Evolutionary conservation across 176 grass and related monocot genomes (phyloP), one percentile per base, ranked within the genome.

Genomic region (Rhynchospora breviuscula): DNA sequence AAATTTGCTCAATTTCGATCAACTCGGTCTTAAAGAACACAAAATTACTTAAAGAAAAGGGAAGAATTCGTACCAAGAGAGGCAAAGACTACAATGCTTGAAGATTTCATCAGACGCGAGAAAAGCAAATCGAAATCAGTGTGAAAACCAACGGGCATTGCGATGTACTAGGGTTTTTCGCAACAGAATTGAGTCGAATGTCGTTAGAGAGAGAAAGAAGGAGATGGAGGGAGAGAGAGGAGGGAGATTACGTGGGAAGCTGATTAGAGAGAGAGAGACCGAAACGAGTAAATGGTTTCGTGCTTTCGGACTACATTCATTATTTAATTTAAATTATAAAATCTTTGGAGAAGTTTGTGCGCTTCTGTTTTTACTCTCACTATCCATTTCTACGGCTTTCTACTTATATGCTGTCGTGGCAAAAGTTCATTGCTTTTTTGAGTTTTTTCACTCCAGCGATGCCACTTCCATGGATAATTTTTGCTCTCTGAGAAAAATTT

Each of bases 251-350:
- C 76, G 76, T 79, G 76, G 76, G 52, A 17, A 79, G 76, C 76
- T 79, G 76, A 79, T 79, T 79, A 15, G 19, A 79, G 75, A 79
- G 75, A 78, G 75, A 79, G 76, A 79, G 13, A 8, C 44, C 43
- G 26, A 76, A 76, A 53, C 71, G 71, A 15, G 48, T 49, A 48
- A 29, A n/a, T 52, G 6, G 6, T 19, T 49, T 76, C 54, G 29
- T 79, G 22, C 76, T 5, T 79, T 58, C 48, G 49, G 74, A 54
- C 74, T 75, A 45, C 70, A 47, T 75, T 75, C 70, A 75, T 75
- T 14, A 58, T 31, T 18, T 58, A 29, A 1, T 40, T 40, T 40
- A 23, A 69, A 31, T 76, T 17, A 35, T 79, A 57, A 21, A 79
- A 57, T 79, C 52, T 59, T 13, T 4, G 29, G 64, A 67, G 64